Evolutionary conservation across 257 asterid genomes (phyloP), one percentile per base, ranked within the genome.

Genomic region (Petunia secreta): DNA sequence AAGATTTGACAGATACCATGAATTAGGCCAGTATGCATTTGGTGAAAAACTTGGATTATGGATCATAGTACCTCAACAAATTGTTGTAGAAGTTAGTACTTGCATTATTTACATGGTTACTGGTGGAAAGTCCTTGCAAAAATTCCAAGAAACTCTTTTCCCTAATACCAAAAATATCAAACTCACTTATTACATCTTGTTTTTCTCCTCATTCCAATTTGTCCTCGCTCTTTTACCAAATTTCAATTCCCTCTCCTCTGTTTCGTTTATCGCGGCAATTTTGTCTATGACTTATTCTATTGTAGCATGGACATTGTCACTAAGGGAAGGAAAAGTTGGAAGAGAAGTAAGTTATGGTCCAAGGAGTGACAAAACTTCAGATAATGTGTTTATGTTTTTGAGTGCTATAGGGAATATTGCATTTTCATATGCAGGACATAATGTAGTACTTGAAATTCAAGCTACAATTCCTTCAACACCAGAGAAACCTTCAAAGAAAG

Each of bases 351-450:
- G 84, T 83, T 93, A 91, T 25, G 83, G 4, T 0, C 66, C 77
- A 6, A 82, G 81, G 53, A 82, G 88, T 1, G 4, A 59, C 15
- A 75, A 3, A 8, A 8, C 80, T 4, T 3, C 6, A 1, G 89
- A 36, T 1, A 85, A 80, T 1, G 80, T 67, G 0, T 85, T 91
- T 16, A 81, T 86, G 75, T 87, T 89, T 79, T 88, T 91, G n/a
- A 87, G 78, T 3, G 95, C 95, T 0, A 11, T 92, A 80, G 98
- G 98, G 0, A 92, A 91, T 4, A 75, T 88, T 1, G 93, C 89
- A 0, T 93, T 93, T 46, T 94, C 96, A 43, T 93, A 81, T 4
- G 96, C 96, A 0, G 97, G 93, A 0, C 96, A 93, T 69, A 91
- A 87, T 36, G 93, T 92, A 69, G 94, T 90, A 62, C 52, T 92